Evolutionary conservation across 768 basidiomycete species (phyloP).

Genomic region (Mycena sanguinolenta): DNA sequence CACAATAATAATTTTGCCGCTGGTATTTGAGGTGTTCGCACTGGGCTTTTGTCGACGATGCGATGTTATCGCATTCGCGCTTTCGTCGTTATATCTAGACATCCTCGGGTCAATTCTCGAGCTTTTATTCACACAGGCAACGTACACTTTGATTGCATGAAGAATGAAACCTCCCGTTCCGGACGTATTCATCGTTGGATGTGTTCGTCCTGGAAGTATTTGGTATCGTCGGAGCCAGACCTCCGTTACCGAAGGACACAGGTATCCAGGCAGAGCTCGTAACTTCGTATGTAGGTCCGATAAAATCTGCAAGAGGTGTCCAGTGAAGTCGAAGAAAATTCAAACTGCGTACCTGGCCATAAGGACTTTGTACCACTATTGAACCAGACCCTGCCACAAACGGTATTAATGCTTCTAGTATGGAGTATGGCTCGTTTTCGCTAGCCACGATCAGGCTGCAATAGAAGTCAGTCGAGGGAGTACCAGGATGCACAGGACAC

Average conservation of each 20-base stretch:
- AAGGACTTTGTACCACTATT: conserved; percentile 89
- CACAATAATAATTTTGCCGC: conserved; percentile 1
- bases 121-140: neutral
- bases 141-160: conserved; percentile 87
- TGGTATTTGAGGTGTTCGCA: conserved; percentile 9
- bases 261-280: conserved; percentile 73
- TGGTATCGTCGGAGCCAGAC: conserved; percentile 93
- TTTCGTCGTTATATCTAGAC: conserved; percentile 66
- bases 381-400: conserved; percentile 89
- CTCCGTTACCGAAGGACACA: conserved; percentile 87
- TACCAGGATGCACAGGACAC: conserved; percentile 35
- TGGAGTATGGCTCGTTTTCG: conserved; percentile 87
- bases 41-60: conserved; percentile 52
- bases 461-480: conserved; percentile 13
- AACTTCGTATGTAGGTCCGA: conserved; percentile 81
- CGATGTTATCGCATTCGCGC: conserved; percentile 65
- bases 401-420: conserved; percentile 78
- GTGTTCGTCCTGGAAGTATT: conserved; percentile 95
- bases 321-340: conserved; percentile 3
- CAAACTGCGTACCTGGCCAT: conserved; percentile 73
- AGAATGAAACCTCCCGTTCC: conserved; percentile 92
- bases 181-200: conserved; percentile 93
- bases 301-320: conserved; percentile 65
- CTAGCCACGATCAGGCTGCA: conserved; percentile 82
- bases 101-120: conserved; percentile 10